A percentile compares a stretch with the other conserved stretches of the same genome.
phyloP scores from a whole-genome alignment of 2,329 filamentous ascomycete species.

The Tolypocladium ophioglossoides region DNA sequence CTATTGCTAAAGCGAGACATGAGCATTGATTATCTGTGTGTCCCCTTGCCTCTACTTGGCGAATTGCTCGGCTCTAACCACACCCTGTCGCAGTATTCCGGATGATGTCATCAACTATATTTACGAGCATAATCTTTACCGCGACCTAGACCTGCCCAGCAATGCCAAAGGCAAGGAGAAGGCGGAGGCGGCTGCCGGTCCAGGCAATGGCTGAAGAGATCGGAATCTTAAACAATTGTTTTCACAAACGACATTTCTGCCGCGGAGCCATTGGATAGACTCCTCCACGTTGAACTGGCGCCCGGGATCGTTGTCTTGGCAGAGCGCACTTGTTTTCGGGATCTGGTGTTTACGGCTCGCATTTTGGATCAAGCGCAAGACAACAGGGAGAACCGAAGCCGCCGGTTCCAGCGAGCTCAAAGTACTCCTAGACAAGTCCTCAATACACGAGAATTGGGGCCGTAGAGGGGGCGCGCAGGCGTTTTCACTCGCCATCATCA shows the following conservation, averaged over 20 bases:
- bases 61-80: background rate
- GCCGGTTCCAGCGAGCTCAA: background rate
- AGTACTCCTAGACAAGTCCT: background rate
- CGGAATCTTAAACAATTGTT: background rate
- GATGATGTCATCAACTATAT: conserved; percentile 68
- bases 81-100: conserved; percentile 33
- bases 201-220: conserved; percentile 16
- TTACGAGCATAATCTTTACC: conserved; percentile 54
- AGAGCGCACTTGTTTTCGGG: background rate
- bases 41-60: background rate
- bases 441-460: background rate
- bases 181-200: conserved; percentile 8
- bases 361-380: background rate
- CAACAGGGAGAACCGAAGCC: background rate
- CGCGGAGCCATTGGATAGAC: background rate
- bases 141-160: conserved; percentile 29
- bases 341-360: background rate
- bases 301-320: background rate
- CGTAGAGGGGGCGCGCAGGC: background rate
- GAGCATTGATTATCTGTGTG: conserved; percentile 60
- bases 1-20: conserved; percentile 69
- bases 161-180: conserved; percentile 15
- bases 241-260: background rate
- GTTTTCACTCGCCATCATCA: background rate
- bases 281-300: background rate